Evolutionary conservation across 2,329 filamentous ascomycete genomes (phyloP).

Genomic region (Fusarium sp.): DNA sequence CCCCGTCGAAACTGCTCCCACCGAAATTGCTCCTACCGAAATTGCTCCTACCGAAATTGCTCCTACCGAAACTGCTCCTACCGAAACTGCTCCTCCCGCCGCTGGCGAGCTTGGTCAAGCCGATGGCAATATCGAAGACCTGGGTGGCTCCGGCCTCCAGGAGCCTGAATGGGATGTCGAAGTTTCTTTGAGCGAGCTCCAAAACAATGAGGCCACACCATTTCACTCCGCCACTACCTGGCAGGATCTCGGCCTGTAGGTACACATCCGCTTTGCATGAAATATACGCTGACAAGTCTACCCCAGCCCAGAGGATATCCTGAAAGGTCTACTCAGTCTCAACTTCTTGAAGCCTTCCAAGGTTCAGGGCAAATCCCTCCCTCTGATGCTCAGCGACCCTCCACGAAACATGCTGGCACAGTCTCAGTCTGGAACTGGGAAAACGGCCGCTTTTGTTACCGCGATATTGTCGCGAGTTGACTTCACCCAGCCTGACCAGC

Average conservation of each 20-base stretch:
- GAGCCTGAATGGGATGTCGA: conserved; percentile 90
- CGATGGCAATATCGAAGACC: conserved; percentile 51
- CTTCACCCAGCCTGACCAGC: conserved; percentile 71
- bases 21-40: conserved; percentile 31
- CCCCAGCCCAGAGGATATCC: conserved; percentile 63
- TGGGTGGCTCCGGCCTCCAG: conserved; percentile 64
- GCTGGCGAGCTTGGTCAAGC: conserved; percentile 49
- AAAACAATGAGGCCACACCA: conserved; percentile 86
- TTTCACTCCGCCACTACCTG: conserved; percentile 87
- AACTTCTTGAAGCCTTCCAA: conserved; percentile 96
- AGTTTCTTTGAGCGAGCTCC: conserved; percentile 90
- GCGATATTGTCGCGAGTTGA: conserved; percentile 91
- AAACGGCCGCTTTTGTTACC: conserved; percentile 95
- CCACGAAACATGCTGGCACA: conserved; percentile 95
- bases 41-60: conserved; percentile 33
- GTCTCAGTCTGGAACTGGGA: conserved; percentile 98
- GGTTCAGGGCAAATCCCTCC: conserved; percentile 94
- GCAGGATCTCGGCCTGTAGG: conserved; percentile 84
- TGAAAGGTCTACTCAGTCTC: conserved; percentile 81
- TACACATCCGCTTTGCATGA: neutral
- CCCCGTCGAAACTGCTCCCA: conserved; percentile 8
- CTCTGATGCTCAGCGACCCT: conserved; percentile 87
- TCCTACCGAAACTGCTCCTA: conserved; percentile 20
- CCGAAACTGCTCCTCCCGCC: conserved; percentile 32
- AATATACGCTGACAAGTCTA: conserved; percentile 13